Base-by-base conservation (phyloP, 768 basidiomycete species). In the Tephrocybe sp. region DNA sequence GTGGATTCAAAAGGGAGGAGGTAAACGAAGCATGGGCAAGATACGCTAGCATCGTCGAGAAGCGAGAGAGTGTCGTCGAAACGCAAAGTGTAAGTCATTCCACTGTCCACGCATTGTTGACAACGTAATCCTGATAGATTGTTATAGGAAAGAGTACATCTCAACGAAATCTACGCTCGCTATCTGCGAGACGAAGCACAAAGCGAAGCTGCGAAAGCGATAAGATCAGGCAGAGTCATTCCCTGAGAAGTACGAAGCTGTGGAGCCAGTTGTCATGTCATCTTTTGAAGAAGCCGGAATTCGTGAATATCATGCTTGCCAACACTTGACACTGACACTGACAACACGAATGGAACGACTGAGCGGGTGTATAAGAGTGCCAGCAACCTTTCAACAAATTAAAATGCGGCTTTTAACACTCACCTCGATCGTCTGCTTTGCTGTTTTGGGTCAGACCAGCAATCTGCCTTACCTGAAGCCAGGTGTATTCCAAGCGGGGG, bases 111-210 rank as follows among this genome's bases (percentile, higher is more conserved):
- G 7, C 28, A 12, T 12, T 30, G 28, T 6, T n/a, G 28, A 7
- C 16, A 19, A 19, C 36, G 16, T 18, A 7, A 19, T 24, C n/a
- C 26, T 35, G n/a, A 45, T 13, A 27, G 0, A 13, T 22, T 40
- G 25, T 19, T 44, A 38, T 30, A 60, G 59, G 59, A 58, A 25
- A 53, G 47, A 35, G 59, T 68, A 38, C 73, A 83, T 57, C 72
- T 76, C 37, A 62, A 65, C 4, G 71, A 70, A 41, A 76, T 84
- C 1, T 79, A 79, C 51, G 74, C 68, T 7, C 73, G 82, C 3
- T 86, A 82, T 60, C 65, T 85, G 32, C 72, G 73, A 7, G 74
- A 86, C 55, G 79, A 82, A 54, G 75, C 79, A 2, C 73, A 78
- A 60, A 76, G 78, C 51, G 78, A 77, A 43, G 74, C 71, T 25